Percentiles rank a stretch among this genome's conserved stretches.
phyloP scores from a whole-genome alignment of 345 rosid genomes.

The Lagerstroemia speciosa region DNA sequence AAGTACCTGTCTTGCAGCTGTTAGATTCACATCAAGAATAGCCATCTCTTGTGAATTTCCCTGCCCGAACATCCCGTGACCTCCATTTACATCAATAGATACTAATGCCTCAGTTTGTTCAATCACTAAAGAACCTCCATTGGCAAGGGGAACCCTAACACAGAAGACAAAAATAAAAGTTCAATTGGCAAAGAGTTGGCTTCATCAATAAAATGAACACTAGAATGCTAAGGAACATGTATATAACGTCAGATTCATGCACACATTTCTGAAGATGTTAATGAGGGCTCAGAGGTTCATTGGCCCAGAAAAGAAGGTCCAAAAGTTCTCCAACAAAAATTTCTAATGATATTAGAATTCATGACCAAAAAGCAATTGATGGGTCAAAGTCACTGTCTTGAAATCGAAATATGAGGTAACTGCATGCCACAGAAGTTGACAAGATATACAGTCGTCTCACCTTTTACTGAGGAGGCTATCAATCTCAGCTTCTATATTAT shows the following conservation, averaged over 20 bases:
- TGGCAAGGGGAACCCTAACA: conserved; percentile 70
- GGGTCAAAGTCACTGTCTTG: background rate
- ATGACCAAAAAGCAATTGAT: background rate
- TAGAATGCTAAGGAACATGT: background rate
- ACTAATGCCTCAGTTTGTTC: conserved; percentile 99
- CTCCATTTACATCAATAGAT: conserved; percentile 96
- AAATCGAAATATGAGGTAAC: background rate
- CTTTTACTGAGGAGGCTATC: conserved; percentile 83
- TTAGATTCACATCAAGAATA: conserved; percentile 81
- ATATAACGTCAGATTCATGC: background rate
- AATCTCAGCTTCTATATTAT: conserved; percentile 78
- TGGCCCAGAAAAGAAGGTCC: background rate
- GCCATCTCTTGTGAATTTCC: conserved; percentile 89
- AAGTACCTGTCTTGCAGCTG: conserved; percentile 88
- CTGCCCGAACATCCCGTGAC: conserved; percentile 90
- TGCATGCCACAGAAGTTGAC: background rate
- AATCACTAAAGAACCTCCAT: conserved; percentile 92
- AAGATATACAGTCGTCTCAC: conserved; percentile 25
- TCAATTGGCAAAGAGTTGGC: background rate
- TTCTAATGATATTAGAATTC: background rate
- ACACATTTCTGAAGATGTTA: background rate
- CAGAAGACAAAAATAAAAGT: background rate
- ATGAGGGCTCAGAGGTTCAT: background rate
- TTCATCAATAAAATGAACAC: background rate
- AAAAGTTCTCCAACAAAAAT: background rate